Conservation (phyloP, 257 asterid species). For the Eustoma russellianum region DNA sequence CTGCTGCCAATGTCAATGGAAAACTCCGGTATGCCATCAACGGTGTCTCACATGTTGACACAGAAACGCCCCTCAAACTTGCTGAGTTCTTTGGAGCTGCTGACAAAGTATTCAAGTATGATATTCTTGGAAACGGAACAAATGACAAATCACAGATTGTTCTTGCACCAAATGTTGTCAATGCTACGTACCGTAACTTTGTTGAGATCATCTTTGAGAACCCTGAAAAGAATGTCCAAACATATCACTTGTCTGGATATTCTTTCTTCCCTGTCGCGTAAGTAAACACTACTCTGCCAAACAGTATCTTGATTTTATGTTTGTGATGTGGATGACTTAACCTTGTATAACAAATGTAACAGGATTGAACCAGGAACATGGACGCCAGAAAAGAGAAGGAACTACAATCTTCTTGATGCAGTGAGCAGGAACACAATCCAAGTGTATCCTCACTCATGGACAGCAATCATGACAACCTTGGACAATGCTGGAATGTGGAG, state of each 20-base stretch:
- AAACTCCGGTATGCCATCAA: constrained; percentile 42
- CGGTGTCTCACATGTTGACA: constrained; percentile 43
- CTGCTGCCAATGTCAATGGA: constrained; percentile 22
- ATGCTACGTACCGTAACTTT: constrained; percentile 37
- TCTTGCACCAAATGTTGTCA: constrained; percentile 21
- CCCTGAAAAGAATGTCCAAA: constrained; percentile 39
- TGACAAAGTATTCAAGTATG: constrained; percentile 37
- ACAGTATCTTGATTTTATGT: not conserved
- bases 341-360: constrained; percentile 7
- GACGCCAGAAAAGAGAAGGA: constrained; percentile 45
- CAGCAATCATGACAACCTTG: constrained; percentile 47
- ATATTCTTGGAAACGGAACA: constrained; percentile 23
- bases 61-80: constrained; percentile 45
- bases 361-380: constrained; percentile 57
- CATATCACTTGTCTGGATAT: constrained; percentile 52
- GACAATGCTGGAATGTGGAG: constrained; percentile 74
- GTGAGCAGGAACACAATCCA: constrained; percentile 55
- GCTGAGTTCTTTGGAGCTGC: constrained; percentile 41
- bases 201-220: constrained; percentile 57
- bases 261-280: constrained; percentile 61
- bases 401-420: constrained; percentile 59
- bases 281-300: not conserved
- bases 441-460: constrained; percentile 61
- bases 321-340: not conserved
- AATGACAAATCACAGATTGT: constrained; percentile 8